Evolutionary conservation across 257 asterid species (phyloP).

Genomic region (Cinchona pubescens): DNA sequence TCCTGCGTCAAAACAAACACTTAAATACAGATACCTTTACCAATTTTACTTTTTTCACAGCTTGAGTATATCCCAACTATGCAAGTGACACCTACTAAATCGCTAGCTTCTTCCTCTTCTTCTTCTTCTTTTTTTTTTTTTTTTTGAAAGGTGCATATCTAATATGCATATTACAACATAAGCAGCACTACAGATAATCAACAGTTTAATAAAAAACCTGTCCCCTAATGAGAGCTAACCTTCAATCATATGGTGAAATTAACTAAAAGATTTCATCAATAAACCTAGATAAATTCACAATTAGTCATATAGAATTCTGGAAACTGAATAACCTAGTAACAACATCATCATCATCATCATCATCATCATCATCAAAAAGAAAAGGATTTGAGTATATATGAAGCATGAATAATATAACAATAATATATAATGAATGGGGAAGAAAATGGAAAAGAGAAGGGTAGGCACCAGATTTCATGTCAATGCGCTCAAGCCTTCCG

Average conservation of each 20-base stretch:
- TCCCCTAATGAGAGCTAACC: background rate
- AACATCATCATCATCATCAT: too few relatives aligned
- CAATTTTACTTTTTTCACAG: too few relatives aligned
- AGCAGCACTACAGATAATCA: background rate
- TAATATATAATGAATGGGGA: too few relatives aligned
- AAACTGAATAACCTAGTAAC: background rate
- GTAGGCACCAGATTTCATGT: constrained; percentile 79
- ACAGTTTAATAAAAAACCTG: too few relatives aligned
- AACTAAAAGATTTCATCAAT: too few relatives aligned
- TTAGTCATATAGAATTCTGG: too few relatives aligned
- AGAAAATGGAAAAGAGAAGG: too few relatives aligned
- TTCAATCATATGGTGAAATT: too few relatives aligned
- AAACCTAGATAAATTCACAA: background rate
- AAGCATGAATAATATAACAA: too few relatives aligned
- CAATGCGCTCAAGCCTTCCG: constrained; percentile 81
- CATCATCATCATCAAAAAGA: too few relatives aligned
- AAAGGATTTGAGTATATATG: too few relatives aligned
- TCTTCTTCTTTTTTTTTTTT: background rate
- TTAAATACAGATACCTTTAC: constrained; percentile 47
- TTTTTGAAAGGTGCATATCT: background rate
- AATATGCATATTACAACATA: background rate
- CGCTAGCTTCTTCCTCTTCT: background rate
- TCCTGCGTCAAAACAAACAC: constrained; percentile 90
- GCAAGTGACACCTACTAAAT: background rate
- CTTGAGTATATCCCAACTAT: too few relatives aligned